These are phyloP conservation scores for Cystobasidium ongulense DNA, from an alignment of 768 basidiomycete genomes.

Conservation along the genomic window DNA sequence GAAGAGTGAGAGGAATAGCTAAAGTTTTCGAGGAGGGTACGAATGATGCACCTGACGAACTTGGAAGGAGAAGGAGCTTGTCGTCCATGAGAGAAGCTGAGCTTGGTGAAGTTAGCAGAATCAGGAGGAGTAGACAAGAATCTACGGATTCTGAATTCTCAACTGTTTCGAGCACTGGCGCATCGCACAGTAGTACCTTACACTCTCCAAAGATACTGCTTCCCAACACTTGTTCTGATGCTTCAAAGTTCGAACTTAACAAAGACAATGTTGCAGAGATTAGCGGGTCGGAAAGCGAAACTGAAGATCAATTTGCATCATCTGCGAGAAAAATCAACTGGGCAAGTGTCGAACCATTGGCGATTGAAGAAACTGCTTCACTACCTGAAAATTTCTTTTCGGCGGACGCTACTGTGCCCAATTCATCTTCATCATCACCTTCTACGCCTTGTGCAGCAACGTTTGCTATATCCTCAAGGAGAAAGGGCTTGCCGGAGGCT, in stretches of 20 bases:
- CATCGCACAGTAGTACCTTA: background rate
- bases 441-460: background rate
- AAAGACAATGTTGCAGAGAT: background rate
- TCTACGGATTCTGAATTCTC: background rate
- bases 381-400: background rate
- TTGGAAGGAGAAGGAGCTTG: background rate
- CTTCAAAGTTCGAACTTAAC: background rate
- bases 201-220: background rate
- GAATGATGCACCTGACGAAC: background rate
- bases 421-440: background rate
- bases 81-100: background rate
- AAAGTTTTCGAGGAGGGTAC: conserved; percentile 33
- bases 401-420: background rate
- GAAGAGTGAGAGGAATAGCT: conserved; percentile 35
- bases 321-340: background rate
- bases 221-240: too few relatives aligned
- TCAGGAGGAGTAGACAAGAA: background rate
- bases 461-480: background rate
- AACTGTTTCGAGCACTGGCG: background rate
- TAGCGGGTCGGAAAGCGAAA: conserved; percentile 7
- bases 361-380: background rate
- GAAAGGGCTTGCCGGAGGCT: background rate
- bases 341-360: background rate
- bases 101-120: conserved; percentile 12
- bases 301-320: background rate